Conservation (phyloP, 306 rosid genomes). For the Betula pendula region DNA sequence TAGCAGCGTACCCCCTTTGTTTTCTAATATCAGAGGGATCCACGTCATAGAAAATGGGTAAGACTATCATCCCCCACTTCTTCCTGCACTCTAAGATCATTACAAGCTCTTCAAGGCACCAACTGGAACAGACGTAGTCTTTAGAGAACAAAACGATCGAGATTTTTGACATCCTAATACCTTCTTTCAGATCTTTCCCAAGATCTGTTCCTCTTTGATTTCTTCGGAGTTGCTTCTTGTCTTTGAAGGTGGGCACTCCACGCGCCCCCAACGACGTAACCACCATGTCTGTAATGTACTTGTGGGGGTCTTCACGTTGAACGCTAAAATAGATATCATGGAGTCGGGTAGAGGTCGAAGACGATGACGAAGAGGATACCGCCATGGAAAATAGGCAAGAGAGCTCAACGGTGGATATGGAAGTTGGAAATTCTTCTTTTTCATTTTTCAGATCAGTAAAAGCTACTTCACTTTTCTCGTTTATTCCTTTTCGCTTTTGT, state of each 20-base stretch:
- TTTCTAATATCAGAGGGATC: conserved; percentile 28
- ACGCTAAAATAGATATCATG: conserved; percentile 10
- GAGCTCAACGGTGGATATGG: not conserved
- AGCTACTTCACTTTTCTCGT: no score
- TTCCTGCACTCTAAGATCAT: conserved; percentile 5
- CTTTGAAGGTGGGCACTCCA: conserved; percentile 20
- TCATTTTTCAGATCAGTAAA: no score
- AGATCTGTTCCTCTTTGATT: not conserved
- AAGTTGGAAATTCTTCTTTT: no score
- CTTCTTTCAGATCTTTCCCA: not conserved
- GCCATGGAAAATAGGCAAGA: not conserved
- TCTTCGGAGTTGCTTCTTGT: not conserved
- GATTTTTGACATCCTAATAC: conserved; percentile 8
- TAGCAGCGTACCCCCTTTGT: conserved; percentile 19
- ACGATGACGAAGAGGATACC: not conserved
- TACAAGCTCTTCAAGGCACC: conserved; percentile 29
- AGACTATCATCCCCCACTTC: conserved; percentile 11
- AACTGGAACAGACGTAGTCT: conserved; percentile 1
- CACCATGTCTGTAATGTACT: conserved; percentile 11
- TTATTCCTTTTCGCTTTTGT: no score
- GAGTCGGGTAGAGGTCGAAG: not conserved
- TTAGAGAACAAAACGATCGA: not conserved
- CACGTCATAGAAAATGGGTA: conserved; percentile 21
- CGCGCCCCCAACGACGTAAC: not conserved
- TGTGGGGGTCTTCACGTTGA: conserved; percentile 5